phyloP scores from a whole-genome alignment of 441 rosid species.

The Brassica balearica region DNA sequence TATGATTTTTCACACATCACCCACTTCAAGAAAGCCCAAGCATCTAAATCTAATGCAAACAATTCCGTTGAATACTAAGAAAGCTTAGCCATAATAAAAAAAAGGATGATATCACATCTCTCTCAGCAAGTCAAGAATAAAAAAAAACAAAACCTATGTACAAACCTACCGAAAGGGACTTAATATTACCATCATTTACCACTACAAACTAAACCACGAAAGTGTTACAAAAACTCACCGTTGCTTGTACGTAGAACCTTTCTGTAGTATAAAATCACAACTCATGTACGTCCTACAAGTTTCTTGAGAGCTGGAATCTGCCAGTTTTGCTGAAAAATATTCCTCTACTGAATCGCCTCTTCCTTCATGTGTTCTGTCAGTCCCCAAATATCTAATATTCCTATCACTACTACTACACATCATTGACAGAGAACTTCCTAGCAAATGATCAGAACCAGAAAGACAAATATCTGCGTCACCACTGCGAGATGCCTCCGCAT shows the following conservation, averaged over 20 bases:
- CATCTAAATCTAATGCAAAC: conserved; percentile 5
- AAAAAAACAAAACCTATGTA: not conserved
- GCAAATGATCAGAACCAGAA: conserved; percentile 18
- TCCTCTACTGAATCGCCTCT: conserved; percentile 61
- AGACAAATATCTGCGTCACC: conserved; percentile 25
- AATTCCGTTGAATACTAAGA: not conserved
- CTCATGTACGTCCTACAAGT: conserved; percentile 62
- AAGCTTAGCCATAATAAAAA: conserved; percentile 14
- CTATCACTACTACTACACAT: conserved; percentile 18
- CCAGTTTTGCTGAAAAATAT: conserved; percentile 62
- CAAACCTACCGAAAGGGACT: not conserved
- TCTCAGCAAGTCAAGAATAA: conserved; percentile 3
- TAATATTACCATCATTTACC: not conserved
- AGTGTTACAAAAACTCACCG: conserved; percentile 54
- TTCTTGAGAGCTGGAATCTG: conserved; percentile 65
- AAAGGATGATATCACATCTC: not conserved
- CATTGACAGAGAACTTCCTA: conserved; percentile 3
- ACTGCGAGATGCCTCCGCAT: conserved; percentile 35
- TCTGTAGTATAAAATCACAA: conserved; percentile 73
- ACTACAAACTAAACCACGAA: conserved; percentile 20
- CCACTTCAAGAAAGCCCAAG: conserved; percentile 11
- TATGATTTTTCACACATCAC: not conserved
- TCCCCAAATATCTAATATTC: conserved; percentile 38
- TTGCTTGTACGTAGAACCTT: conserved; percentile 62
- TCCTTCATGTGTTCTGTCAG: conserved; percentile 43